These are phyloP conservation scores for Jatropha podagrica DNA, from an alignment of 441 rosid genomes.

Conservation along the genomic window DNA sequence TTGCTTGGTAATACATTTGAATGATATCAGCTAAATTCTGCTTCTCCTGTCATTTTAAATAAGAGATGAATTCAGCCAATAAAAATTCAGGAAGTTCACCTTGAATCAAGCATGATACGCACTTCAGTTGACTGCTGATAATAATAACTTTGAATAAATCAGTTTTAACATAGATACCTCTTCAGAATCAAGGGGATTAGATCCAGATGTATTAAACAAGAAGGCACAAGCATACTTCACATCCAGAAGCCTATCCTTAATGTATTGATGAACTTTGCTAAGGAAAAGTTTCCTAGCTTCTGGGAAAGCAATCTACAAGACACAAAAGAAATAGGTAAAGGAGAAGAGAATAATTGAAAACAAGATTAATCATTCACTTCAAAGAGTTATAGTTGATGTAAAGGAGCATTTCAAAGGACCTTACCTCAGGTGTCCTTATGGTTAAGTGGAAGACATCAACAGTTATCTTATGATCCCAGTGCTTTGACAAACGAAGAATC, in stretches of 20 bases:
- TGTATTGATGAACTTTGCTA: constrained; percentile 85
- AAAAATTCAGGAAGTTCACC: constrained; percentile 19
- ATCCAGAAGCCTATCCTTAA: constrained; percentile 89
- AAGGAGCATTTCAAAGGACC: constrained; percentile 18
- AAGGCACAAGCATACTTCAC: constrained; percentile 90
- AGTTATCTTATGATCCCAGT: constrained; percentile 94
- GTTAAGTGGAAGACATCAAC: constrained; percentile 78
- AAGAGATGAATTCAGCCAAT: constrained; percentile 13
- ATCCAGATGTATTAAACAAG: constrained; percentile 52
- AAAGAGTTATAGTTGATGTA: constrained; percentile 9
- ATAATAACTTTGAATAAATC: constrained; percentile 17
- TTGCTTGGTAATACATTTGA: constrained; percentile 85
- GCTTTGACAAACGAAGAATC: constrained; percentile 83
- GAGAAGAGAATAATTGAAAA: not conserved
- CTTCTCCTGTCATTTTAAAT: constrained; percentile 72
- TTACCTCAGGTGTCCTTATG: constrained; percentile 74
- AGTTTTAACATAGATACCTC: constrained; percentile 59
- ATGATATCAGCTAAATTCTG: constrained; percentile 82
- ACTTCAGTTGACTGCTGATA: constrained; percentile 8
- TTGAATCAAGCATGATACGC: constrained; percentile 5
- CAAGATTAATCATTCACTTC: constrained; percentile 18
- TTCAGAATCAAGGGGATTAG: constrained; percentile 55
- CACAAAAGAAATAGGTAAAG: constrained; percentile 20
- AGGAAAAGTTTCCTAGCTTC: constrained; percentile 78
- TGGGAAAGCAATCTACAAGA: constrained; percentile 69